Percentiles rank a stretch among this genome's conserved stretches.
Conservation (phyloP, 805 yeast genomes). For the Teunomyces aglyptinius region DNA sequence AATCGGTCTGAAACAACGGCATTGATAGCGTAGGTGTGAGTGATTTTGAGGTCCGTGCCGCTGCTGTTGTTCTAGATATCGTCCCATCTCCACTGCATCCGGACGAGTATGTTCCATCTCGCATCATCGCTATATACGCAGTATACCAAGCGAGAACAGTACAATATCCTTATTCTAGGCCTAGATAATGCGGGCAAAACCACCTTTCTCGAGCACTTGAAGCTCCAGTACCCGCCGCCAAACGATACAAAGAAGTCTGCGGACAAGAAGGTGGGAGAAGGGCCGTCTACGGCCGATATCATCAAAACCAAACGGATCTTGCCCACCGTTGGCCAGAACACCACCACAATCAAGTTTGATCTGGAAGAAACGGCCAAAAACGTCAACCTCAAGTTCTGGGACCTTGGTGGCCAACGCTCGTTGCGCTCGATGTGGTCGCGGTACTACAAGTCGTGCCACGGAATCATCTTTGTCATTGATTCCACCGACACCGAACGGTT, state of each 20-base stretch:
- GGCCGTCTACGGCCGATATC: conserved; percentile 19
- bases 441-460: conserved; percentile 84
- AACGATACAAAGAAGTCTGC: conserved; percentile 14
- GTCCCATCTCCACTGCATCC: no score
- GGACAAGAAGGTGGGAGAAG: conserved; percentile 8
- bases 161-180: conserved; percentile 69
- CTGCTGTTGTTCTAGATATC: no score
- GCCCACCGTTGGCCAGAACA: conserved; percentile 96
- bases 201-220: conserved; percentile 38
- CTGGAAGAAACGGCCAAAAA: conserved; percentile 42
- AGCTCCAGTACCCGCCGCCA: conserved; percentile 35
- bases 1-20: no score
- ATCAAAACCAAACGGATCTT: conserved; percentile 57
- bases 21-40: no score
- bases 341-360: conserved; percentile 39
- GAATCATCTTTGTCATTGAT: conserved; percentile 88
- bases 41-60: no score
- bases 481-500: conserved; percentile 82
- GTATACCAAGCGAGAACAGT: conserved; percentile 46
- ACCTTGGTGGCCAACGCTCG: conserved; percentile 92
- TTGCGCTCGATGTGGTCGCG: conserved; percentile 83
- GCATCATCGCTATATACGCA: conserved; percentile 45
- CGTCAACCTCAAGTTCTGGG: conserved; percentile 81
- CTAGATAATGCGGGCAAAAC: conserved; percentile 97
- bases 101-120: conserved; percentile 34